phyloP scores from a whole-genome alignment of 2,329 filamentous ascomycete species.

The Byssochlamys sp. region DNA sequence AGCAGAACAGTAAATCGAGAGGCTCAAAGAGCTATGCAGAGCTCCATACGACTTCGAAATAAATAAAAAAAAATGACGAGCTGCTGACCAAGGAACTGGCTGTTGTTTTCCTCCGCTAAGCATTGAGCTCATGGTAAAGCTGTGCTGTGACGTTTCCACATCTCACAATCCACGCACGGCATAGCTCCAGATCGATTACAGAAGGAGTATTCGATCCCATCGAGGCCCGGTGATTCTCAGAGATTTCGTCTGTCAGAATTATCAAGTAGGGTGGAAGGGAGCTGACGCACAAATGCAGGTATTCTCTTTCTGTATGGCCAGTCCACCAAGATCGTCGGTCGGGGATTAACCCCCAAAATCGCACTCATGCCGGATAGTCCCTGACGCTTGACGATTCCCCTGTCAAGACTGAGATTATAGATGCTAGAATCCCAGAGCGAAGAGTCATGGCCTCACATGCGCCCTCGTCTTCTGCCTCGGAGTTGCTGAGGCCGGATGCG shows the following conservation, averaged over 20 bases:
- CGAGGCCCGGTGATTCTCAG: no score
- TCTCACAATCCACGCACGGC: background rate
- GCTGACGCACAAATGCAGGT: background rate
- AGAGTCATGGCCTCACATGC: background rate
- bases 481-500: background rate
- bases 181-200: background rate
- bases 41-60: background rate
- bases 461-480: background rate
- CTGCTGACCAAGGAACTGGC: background rate
- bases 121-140: background rate
- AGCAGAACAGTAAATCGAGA: background rate
- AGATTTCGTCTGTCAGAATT: background rate
- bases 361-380: background rate
- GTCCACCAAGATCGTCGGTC: background rate
- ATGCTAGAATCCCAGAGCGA: background rate
- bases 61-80: background rate
- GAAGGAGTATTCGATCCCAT: no score
- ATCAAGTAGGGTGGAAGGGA: background rate
- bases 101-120: background rate
- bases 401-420: background rate
- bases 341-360: background rate
- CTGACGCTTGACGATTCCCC: background rate
- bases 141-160: background rate
- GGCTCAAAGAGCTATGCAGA: background rate
- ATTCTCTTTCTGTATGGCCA: background rate